Percentiles rank a stretch among this genome's conserved stretches.
phyloP scores from a whole-genome alignment of 2,329 filamentous ascomycete species.

The Sphaerostilbella broomeana region DNA sequence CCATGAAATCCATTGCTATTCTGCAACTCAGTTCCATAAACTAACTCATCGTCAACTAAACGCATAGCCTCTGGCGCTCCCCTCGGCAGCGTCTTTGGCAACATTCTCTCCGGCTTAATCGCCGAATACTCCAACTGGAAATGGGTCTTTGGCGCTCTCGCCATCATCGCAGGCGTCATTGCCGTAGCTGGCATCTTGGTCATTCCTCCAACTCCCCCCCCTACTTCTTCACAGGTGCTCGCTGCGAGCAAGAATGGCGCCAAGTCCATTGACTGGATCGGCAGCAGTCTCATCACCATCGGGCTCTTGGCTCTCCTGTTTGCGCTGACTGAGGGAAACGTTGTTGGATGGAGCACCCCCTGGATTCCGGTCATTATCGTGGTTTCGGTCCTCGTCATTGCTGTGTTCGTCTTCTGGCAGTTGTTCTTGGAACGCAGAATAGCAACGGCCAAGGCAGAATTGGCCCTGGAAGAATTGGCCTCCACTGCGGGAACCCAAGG shows the following conservation, averaged over 20 bases:
- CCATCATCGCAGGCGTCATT: conserved; percentile 51
- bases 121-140: conserved; percentile 57
- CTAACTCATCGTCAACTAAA: too few species aligned
- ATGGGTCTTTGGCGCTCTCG: conserved; percentile 61
- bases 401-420: conserved; percentile 55
- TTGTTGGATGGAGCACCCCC: conserved; percentile 58
- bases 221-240: background rate
- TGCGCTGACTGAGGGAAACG: conserved; percentile 61
- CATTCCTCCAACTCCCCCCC: conserved; percentile 46
- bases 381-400: conserved; percentile 49
- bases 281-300: conserved; percentile 54
- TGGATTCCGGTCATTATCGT: conserved; percentile 57
- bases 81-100: conserved; percentile 58
- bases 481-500: background rate
- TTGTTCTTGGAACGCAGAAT: conserved; percentile 30
- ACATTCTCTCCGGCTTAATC: conserved; percentile 57
- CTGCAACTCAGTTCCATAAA: too few species aligned
- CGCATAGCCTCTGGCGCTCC: conserved; percentile 54
- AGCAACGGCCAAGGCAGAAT: background rate
- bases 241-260: conserved; percentile 16
- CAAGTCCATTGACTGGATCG: conserved; percentile 58
- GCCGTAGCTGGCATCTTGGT: conserved; percentile 51
- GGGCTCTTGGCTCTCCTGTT: conserved; percentile 59
- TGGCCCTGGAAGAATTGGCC: background rate
- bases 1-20: too few species aligned